Evolutionary conservation across 768 basidiomycete species (phyloP).

Genomic region (Leccinellum albellum): DNA sequence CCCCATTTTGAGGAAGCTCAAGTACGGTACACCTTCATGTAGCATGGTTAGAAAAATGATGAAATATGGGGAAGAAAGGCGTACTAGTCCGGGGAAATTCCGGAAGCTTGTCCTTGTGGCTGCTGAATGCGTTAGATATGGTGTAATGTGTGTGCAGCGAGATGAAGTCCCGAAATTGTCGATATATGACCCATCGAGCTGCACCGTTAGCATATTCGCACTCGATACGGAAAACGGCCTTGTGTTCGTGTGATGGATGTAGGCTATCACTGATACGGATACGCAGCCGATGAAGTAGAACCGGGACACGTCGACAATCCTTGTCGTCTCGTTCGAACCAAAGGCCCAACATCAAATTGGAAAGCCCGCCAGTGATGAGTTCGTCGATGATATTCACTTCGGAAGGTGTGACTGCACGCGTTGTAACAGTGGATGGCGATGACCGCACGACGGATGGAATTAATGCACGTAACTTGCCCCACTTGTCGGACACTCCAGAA

Average conservation of each 20-base stretch:
- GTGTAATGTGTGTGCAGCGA: conserved; percentile 87
- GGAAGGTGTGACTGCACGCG: conserved; percentile 47
- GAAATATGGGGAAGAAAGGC: conserved; percentile 10
- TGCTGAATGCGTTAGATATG: conserved; percentile 76
- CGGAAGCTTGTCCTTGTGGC: conserved; percentile 72
- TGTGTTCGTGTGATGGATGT: conserved; percentile 71
- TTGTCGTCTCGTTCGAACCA: conserved; percentile 89
- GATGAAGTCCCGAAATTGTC: conserved; percentile 88
- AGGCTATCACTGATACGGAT: conserved; percentile 85
- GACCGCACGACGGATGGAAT: conserved; percentile 51
- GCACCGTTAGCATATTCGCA: conserved; percentile 96
- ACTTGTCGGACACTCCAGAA: conserved; percentile 39
- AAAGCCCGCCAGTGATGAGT: conserved; percentile 75
- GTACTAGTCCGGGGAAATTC: conserved; percentile 86
- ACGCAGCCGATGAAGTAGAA: conserved; percentile 74
- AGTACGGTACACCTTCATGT: conserved; percentile 73
- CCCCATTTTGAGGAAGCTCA: conserved; percentile 78
- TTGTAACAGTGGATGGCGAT: conserved; percentile 31
- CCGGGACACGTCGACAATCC: conserved; percentile 73
- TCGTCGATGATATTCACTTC: conserved; percentile 79
- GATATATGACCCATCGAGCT: conserved; percentile 91
- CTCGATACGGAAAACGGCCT: conserved; percentile 86
- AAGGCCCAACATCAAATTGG: conserved; percentile 71
- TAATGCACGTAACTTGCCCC: conserved; percentile 64
- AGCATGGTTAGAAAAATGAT: background rate